Evolutionary conservation across 768 basidiomycete genomes (phyloP).

Genomic region (Hericium rajendrae): DNA sequence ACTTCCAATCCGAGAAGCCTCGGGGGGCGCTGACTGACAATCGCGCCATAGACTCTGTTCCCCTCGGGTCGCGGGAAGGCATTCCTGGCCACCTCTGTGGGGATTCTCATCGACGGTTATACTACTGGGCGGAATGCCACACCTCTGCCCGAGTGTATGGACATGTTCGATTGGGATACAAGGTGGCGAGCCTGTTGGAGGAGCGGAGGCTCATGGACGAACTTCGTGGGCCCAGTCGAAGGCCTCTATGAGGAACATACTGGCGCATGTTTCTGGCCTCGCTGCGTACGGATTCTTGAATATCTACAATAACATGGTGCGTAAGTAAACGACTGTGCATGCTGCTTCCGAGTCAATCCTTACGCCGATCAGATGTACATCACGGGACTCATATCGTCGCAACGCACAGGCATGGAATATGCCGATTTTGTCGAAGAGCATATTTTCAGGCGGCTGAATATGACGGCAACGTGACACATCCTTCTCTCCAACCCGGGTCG

Average conservation of each 20-base stretch:
- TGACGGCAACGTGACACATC: constrained; percentile 34
- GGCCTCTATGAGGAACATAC: constrained; percentile 27
- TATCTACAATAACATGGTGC: constrained; percentile 30
- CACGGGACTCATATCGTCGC: constrained; percentile 25
- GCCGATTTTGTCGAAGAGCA: constrained; percentile 32
- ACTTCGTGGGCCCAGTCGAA: constrained; percentile 24
- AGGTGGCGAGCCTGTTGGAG: too few species aligned
- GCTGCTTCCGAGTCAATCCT: neutral
- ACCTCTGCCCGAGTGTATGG: too few species aligned
- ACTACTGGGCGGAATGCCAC: too few species aligned
- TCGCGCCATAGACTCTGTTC: constrained; percentile 26
- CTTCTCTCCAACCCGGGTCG: constrained; percentile 25
- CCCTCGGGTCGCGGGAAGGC: too few species aligned
- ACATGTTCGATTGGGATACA: too few species aligned
- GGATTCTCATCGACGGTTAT: too few species aligned
- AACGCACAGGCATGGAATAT: constrained; percentile 23
- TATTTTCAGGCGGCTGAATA: constrained; percentile 30
- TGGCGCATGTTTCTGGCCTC: constrained; percentile 33
- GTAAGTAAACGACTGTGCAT: neutral
- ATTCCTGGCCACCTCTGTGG: too few species aligned
- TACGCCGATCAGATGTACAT: constrained; percentile 29
- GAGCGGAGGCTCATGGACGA: too few species aligned
- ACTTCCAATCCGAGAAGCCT: neutral
- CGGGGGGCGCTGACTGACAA: too few species aligned
- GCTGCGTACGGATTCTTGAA: neutral